Percentiles rank a stretch among this genome's conserved stretches.
phyloP scores from a whole-genome alignment of 176 grass and related monocot genomes.

The Cenchrus purpureus region DNA sequence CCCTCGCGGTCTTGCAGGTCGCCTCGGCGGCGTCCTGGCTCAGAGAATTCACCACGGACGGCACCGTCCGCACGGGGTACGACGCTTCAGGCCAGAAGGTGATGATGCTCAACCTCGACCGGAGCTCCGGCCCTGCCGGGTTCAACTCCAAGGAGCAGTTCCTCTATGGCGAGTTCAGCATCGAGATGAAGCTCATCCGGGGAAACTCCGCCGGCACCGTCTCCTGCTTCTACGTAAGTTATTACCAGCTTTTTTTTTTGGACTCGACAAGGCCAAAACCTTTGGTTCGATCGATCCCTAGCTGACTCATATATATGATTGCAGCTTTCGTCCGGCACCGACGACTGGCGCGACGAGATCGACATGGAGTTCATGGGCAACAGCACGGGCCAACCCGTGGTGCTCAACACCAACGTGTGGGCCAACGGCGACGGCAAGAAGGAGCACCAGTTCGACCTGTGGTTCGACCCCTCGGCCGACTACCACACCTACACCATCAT shows the following conservation, averaged over 20 bases:
- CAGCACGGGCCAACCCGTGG: not conserved
- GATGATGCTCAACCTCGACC: constrained; percentile 31
- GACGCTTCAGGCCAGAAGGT: constrained; percentile 2
- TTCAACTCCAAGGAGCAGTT: constrained; percentile 35
- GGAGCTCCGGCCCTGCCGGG: constrained; percentile 1
- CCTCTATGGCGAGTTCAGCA: constrained; percentile 35
- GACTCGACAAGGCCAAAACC: not conserved
- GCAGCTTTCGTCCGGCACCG: constrained; percentile 2
- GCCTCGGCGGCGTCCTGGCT: constrained; percentile 19
- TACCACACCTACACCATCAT: constrained; percentile 60
- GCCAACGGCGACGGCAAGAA: constrained; percentile 27
- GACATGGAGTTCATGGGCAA: constrained; percentile 39
- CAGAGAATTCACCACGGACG: not conserved
- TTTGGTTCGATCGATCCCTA: not conserved
- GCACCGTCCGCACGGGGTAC: not conserved
- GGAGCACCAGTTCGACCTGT: constrained; percentile 61
- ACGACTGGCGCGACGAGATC: constrained; percentile 1
- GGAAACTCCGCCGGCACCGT: constrained; percentile 19
- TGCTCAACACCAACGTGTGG: constrained; percentile 33
- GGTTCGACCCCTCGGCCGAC: constrained; percentile 59
- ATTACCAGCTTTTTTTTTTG: not conserved
- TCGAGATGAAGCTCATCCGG: constrained; percentile 20
- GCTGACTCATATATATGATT: not conserved
- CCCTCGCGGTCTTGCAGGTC: not conserved
- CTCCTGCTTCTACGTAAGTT: constrained; percentile 14